These are phyloP conservation scores for Podospora anserina DNA, from an alignment of 495 filamentous ascomycete genomes.

Conservation along the genomic window DNA sequence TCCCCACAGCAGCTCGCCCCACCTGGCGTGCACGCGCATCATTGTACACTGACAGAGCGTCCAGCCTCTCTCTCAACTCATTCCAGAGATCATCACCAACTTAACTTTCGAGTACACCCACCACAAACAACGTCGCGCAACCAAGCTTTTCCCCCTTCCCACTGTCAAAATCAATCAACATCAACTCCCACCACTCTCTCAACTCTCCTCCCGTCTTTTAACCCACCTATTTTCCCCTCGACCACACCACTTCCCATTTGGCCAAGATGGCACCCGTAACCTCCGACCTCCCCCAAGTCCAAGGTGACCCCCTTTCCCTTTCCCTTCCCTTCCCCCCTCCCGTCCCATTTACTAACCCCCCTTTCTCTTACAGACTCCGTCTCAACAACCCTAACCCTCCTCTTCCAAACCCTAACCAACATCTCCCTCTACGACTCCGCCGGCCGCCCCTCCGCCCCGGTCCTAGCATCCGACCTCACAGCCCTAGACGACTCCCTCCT, in stretches of 20 bases:
- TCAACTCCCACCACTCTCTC: background rate
- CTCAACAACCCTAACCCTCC: slow-evolving; percentile 29
- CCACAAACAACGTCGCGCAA: background rate
- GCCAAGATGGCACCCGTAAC: slow-evolving; percentile 48
- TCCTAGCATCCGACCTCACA: slow-evolving; percentile 7
- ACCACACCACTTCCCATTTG: background rate
- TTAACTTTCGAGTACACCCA: background rate
- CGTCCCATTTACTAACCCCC: slow-evolving; percentile 20
- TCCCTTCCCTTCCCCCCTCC: background rate
- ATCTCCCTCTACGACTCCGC: background rate
- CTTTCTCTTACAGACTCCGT: slow-evolving; percentile 42
- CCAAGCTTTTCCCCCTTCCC: background rate
- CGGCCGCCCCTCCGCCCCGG: slow-evolving; percentile 3
- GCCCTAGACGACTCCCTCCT: slow-evolving; percentile 17
- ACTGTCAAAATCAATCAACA: background rate
- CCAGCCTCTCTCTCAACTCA: background rate
- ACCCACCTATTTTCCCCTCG: background rate
- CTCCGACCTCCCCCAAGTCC: slow-evolving; percentile 43
- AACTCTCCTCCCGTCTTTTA: background rate
- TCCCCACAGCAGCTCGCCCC: background rate
- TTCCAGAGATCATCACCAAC: background rate
- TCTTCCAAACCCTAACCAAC: slow-evolving; percentile 13
- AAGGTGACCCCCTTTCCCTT: slow-evolving; percentile 40
- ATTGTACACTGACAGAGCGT: background rate
- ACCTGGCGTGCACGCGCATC: background rate